These are phyloP conservation scores for Iberis pinnata DNA, from an alignment of 345 rosid species.

Conservation along the genomic window DNA sequence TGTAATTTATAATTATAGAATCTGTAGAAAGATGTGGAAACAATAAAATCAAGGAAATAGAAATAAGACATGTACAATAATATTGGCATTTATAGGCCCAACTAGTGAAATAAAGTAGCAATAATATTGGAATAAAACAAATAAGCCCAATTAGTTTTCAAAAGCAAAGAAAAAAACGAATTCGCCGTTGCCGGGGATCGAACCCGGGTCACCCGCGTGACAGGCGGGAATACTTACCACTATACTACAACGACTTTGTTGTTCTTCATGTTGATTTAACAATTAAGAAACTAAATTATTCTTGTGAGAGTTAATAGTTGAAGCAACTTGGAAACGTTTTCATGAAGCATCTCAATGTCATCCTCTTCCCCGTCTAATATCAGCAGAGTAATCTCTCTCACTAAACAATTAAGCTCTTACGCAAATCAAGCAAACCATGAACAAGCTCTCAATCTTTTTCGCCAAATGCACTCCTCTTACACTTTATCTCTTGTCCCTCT, in stretches of 20 bases:
- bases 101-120: too few species aligned
- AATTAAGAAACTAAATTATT: too few species aligned
- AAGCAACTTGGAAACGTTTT: too few species aligned
- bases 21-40: too few species aligned
- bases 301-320: too few species aligned
- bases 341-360: constrained; percentile 18
- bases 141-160: too few species aligned
- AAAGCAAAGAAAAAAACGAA: too few species aligned
- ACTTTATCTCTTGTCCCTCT: constrained; percentile 46
- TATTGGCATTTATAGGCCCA: too few species aligned
- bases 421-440: constrained; percentile 45
- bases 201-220: constrained; percentile 99
- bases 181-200: constrained; percentile 96
- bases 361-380: constrained; percentile 26
- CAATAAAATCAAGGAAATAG: too few species aligned
- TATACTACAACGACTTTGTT: constrained; percentile 80
- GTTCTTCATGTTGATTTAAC: neutral
- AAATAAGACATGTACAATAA: too few species aligned
- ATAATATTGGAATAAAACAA: too few species aligned
- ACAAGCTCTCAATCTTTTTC: constrained; percentile 47
- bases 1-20: too few species aligned
- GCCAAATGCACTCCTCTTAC: constrained; percentile 39
- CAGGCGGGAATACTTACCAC: constrained; percentile 96
- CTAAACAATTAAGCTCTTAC: constrained; percentile 42
- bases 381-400: constrained; percentile 37